Evolutionary conservation across 371 early-diverging fungal species (phyloP), one percentile per base, ranked within the genome.

Genomic region (Phascolomyces articulosus): DNA sequence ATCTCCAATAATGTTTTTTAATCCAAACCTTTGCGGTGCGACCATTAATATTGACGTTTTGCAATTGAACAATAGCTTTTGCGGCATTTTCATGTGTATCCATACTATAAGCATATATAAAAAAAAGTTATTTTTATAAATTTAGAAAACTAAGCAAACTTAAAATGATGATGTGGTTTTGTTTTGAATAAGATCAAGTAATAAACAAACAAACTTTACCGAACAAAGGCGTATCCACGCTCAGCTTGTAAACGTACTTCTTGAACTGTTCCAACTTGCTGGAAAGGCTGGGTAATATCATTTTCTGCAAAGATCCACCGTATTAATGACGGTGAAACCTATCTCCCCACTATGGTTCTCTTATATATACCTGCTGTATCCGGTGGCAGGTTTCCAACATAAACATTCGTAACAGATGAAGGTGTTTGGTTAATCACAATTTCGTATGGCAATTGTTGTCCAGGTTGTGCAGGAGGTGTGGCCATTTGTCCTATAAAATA

Each of bases 181-280:
- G 8, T 44, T 44, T 44, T 44, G n/a, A n/a, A n/a, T n/a, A n/a
- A n/a, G n/a, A n/a, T n/a, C n/a, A n/a, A n/a, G n/a, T n/a, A n/a
- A n/a, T n/a, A n/a, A n/a, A n/a, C n/a, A n/a, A n/a, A n/a, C n/a
- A n/a, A n/a, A n/a, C n/a, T 44, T 70, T 75, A 89, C 89, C 89
- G 91, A 70, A 96, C 85, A 76, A 96, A 96, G 15, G 92, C 95
- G 71, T 89, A 96, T n/a, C 96, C 96, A 55, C 93, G 90, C 53
- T 96, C 96, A 16, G 89, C 80, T 74, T 95, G 96, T 71, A 95
- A 77, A 57, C 91, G 85, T 54, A 94, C 71, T 64, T 95, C 95
- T 48, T 87, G 71, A 10, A 95, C 84, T 68, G 72, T 83, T 7
- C 96, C 96, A 66, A 78, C 93, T 27, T 79, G 83, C 64, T 89